Conservation (phyloP, 495 filamentous ascomycete species). For the Platismatia glauca region DNA sequence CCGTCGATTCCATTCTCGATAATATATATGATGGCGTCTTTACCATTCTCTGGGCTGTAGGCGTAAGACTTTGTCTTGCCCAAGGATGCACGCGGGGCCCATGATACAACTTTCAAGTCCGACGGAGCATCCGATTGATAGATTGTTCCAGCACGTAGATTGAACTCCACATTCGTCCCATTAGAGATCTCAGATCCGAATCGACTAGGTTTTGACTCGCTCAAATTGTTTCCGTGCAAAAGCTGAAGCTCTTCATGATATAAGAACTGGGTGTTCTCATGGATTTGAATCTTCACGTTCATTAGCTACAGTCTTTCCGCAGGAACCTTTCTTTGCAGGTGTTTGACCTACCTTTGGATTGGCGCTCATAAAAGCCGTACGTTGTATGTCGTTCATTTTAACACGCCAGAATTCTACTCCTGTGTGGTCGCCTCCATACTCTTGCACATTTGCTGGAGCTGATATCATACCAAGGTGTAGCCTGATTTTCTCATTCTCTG, state of each 20-base stretch:
- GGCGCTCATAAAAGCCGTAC: background rate
- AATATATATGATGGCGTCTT: conserved; percentile 3
- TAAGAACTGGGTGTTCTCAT: background rate
- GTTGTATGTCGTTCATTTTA: conserved; percentile 2
- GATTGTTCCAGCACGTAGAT: background rate
- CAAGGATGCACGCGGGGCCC: background rate
- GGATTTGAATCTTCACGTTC: background rate
- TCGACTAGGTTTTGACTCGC: background rate
- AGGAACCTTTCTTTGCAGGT: background rate
- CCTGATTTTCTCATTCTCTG: background rate
- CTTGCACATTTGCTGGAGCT: conserved; percentile 1
- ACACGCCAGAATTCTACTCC: conserved; percentile 10
- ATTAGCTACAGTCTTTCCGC: too few relatives aligned
- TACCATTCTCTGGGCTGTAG: background rate
- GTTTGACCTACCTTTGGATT: background rate
- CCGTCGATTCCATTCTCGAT: conserved; percentile 13
- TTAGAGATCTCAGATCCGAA: background rate
- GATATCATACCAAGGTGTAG: background rate
- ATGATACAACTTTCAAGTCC: conserved; percentile 16
- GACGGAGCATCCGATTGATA: conserved; percentile 11
- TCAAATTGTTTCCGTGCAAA: background rate
- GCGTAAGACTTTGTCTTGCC: background rate
- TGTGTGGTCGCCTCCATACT: conserved; percentile 4
- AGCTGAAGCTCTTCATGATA: background rate
- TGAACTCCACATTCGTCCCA: background rate